These are phyloP conservation scores for Oryza meridionalis DNA, from an alignment of 176 grass and related monocot species.

Conservation along the genomic window DNA sequence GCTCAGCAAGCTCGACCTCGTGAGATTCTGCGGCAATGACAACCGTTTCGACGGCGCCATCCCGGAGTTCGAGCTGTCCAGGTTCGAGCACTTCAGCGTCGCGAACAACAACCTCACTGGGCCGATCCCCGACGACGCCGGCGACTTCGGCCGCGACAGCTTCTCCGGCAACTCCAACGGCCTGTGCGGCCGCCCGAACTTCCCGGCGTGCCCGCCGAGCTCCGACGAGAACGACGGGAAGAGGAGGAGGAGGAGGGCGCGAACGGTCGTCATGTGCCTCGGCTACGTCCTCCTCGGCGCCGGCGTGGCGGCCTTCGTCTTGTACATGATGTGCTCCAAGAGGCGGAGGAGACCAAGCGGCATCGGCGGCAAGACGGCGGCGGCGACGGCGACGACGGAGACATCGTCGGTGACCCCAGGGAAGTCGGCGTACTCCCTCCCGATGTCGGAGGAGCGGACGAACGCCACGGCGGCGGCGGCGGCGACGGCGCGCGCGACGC, in stretches of 20 bases:
- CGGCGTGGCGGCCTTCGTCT: constrained; percentile 37
- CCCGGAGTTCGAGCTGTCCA: constrained; percentile 44
- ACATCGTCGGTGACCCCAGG: background rate
- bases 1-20: background rate
- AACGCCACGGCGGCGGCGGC: background rate
- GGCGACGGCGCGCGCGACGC: background rate
- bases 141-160: background rate
- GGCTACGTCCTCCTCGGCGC: constrained; percentile 54
- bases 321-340: constrained; percentile 45
- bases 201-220: background rate
- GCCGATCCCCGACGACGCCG: constrained; percentile 14
- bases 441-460: constrained; percentile 24
- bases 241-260: background rate
- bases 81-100: background rate
- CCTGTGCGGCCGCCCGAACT: constrained; percentile 34
- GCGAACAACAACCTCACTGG: constrained; percentile 60
- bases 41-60: constrained; percentile 55
- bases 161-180: constrained; percentile 46
- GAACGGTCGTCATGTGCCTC: constrained; percentile 38
- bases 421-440: constrained; percentile 48
- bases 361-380: background rate
- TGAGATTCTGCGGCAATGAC: constrained; percentile 21
- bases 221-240: background rate
- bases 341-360: constrained; percentile 16
- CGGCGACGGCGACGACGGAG: background rate